These are phyloP conservation scores for Tetratostichococcus sp. DNA, from an alignment of 139 green algal genomes.

Conservation along the genomic window DNA sequence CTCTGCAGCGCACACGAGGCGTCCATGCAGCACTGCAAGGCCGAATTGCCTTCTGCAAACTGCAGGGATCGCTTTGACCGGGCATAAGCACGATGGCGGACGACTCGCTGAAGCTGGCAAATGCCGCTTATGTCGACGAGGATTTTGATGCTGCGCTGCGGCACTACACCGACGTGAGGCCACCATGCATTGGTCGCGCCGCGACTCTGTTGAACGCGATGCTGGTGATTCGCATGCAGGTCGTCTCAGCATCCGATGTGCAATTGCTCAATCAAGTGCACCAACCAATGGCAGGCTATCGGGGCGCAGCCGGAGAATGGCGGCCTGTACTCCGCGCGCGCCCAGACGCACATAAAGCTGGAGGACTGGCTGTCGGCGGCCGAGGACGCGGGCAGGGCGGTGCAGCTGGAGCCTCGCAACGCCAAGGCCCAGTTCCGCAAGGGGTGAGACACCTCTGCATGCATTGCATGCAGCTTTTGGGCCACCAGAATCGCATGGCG, in stretches of 20 bases:
- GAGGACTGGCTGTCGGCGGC: constrained; percentile 66
- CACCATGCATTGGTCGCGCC: too few species aligned
- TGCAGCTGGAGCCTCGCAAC: constrained; percentile 53
- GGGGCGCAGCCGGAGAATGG: not conserved
- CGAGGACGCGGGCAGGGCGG: constrained; percentile 63
- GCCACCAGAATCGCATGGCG: too few species aligned
- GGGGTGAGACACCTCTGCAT: constrained; percentile 30
- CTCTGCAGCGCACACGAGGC: too few species aligned
- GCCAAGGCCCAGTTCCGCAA: constrained; percentile 62
- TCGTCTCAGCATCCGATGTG: too few species aligned
- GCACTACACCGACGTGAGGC: constrained; percentile 29
- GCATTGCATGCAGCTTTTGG: not conserved
- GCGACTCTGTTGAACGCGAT: not conserved
- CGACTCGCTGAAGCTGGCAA: not conserved
- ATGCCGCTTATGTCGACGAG: constrained; percentile 21
- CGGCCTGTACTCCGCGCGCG: constrained; percentile 26
- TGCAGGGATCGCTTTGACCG: not conserved
- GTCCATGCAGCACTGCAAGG: too few species aligned
- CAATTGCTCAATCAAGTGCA: too few species aligned
- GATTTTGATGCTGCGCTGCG: constrained; percentile 25
- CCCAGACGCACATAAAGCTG: constrained; percentile 58
- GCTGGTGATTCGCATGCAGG: not conserved
- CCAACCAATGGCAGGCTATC: constrained; percentile 26
- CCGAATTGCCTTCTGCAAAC: not conserved
- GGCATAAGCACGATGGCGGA: not conserved